Conservation (phyloP, 192 early-diverging fungal species). For the Coemansia furcata region DNA sequence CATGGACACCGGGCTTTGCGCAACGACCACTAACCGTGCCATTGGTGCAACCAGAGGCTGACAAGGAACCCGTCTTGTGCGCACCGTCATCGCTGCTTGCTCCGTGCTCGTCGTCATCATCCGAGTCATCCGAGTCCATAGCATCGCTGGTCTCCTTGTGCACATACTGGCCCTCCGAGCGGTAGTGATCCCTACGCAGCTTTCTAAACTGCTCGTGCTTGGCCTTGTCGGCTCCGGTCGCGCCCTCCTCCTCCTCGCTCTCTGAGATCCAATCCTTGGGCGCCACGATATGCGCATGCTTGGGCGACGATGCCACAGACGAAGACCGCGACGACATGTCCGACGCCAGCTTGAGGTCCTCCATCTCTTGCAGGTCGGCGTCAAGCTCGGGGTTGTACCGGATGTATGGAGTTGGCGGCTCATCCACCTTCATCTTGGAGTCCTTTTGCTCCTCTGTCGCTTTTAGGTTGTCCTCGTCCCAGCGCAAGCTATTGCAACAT, state of each 20-base stretch:
- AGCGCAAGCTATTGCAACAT: conserved; percentile 63
- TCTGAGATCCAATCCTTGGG: conserved; percentile 41
- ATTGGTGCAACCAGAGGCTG: neutral
- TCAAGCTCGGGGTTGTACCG: conserved; percentile 83
- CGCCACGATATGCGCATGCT: conserved; percentile 47
- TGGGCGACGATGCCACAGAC: conserved; percentile 57
- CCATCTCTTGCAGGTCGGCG: conserved; percentile 54
- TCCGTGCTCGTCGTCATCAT: conserved; percentile 30
- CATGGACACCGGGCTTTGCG: neutral
- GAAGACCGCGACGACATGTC: conserved; percentile 38
- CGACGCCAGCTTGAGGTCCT: conserved; percentile 38
- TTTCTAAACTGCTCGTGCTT: conserved; percentile 72
- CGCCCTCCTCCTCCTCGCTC: conserved; percentile 35
- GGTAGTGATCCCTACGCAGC: conserved; percentile 84
- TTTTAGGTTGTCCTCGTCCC: conserved; percentile 93
- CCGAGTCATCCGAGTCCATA: conserved; percentile 56
- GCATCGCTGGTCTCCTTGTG: conserved; percentile 49
- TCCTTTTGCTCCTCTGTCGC: conserved; percentile 88
- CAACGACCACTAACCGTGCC: neutral
- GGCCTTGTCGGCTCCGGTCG: conserved; percentile 47
- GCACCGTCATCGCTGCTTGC: conserved; percentile 2
- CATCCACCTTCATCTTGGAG: conserved; percentile 94
- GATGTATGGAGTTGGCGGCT: conserved; percentile 95
- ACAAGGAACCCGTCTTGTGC: neutral
- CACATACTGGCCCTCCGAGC: conserved; percentile 54